Percentiles rank a stretch among this genome's conserved stretches.
Evolutionary conservation across 495 filamentous ascomycete species (phyloP).

Genomic region (Daldinia decipiens): DNA sequence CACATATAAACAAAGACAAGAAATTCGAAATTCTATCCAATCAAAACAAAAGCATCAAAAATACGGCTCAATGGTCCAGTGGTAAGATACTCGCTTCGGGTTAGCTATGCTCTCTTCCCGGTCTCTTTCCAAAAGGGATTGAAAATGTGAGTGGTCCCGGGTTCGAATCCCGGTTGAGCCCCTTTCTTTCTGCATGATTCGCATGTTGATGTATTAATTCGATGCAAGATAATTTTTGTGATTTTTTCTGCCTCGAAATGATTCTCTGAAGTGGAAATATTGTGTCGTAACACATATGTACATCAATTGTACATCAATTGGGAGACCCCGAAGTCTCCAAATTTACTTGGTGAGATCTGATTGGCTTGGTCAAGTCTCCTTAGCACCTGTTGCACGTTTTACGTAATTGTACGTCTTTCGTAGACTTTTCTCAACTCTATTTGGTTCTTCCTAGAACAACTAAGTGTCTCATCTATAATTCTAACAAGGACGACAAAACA

Average conservation of each 20-base stretch:
- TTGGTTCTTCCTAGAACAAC: too few relatives aligned
- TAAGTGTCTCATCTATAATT: too few relatives aligned
- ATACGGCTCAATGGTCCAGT: conserved; percentile 43
- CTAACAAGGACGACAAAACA: too few relatives aligned
- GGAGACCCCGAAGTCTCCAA: not conserved
- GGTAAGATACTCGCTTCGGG: conserved; percentile 42
- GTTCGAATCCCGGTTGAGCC: conserved; percentile 41
- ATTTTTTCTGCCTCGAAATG: conserved; percentile 3
- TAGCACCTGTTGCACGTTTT: not conserved
- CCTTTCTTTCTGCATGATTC: not conserved
- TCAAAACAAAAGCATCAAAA: not conserved
- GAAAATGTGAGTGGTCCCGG: conserved; percentile 35
- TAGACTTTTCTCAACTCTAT: not conserved
- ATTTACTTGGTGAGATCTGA: not conserved
- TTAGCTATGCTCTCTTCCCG: not conserved
- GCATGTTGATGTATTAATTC: too few relatives aligned
- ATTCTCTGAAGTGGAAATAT: not conserved
- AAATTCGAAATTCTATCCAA: not conserved
- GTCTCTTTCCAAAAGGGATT: conserved; percentile 2
- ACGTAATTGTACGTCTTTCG: not conserved
- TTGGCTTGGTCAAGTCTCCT: not conserved
- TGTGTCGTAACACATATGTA: not conserved
- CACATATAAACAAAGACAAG: not conserved
- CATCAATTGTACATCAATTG: not conserved
- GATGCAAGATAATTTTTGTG: not conserved